Evolutionary conservation across 352 stramenopile species (phyloP).

Genomic region (Globisporangium yorkense): DNA sequence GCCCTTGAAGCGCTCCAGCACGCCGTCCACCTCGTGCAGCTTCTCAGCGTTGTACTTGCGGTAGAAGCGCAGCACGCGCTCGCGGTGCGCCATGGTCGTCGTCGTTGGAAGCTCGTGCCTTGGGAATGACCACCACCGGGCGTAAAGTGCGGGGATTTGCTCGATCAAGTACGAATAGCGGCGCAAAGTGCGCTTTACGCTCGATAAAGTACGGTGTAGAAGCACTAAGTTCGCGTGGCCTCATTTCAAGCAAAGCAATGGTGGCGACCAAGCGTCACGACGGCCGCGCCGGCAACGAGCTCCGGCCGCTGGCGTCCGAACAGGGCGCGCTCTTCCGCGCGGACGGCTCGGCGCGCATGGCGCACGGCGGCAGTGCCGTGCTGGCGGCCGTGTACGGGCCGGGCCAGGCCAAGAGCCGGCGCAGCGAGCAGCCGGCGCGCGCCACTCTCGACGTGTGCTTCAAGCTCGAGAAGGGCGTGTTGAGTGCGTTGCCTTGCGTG

Average conservation of each 20-base stretch:
- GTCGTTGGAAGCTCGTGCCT: too few relatives aligned
- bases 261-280: slow-evolving; percentile 46
- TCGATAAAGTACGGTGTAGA: not conserved
- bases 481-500: slow-evolving; percentile 31
- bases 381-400: slow-evolving; percentile 73
- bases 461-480: slow-evolving; percentile 71
- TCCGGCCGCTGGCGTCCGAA: slow-evolving; percentile 68
- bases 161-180: not conserved
- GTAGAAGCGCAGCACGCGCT: slow-evolving; percentile 79
- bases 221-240: not conserved
- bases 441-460: slow-evolving; percentile 73
- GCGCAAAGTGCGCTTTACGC: not conserved
- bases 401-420: slow-evolving; percentile 65
- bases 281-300: slow-evolving; percentile 65
- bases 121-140: too few relatives aligned
- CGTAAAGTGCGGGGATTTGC: not conserved
- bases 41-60: slow-evolving; percentile 83
- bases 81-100: slow-evolving; percentile 43
- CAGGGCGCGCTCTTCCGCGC: slow-evolving; percentile 74
- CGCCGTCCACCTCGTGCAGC: slow-evolving; percentile 75
- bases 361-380: slow-evolving; percentile 66
- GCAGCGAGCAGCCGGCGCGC: slow-evolving; percentile 55
- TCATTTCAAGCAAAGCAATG: slow-evolving; percentile 18
- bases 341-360: slow-evolving; percentile 75
- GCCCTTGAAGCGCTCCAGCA: slow-evolving; percentile 76